phyloP scores from a whole-genome alignment of 2,329 filamentous ascomycete genomes.

The Beauveria australis region DNA sequence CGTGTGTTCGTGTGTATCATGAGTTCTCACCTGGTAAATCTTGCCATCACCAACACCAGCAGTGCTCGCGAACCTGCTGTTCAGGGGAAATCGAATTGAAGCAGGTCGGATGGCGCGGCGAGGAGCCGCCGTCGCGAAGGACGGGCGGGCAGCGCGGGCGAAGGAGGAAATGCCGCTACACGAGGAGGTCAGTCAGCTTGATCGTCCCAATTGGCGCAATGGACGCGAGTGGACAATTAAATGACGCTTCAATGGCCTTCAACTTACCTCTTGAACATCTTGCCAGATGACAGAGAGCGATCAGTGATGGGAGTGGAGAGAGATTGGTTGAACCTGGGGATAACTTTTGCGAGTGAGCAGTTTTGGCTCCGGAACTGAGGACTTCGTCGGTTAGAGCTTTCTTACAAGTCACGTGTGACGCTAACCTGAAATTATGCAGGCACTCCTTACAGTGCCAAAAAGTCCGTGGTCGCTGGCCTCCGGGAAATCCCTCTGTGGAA shows the following conservation, averaged over 20 bases:
- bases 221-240: conserved; percentile 17
- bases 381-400: conserved; percentile 39
- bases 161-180: conserved; percentile 58
- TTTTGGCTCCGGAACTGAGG: conserved; percentile 37
- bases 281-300: conserved; percentile 61
- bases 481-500: conserved; percentile 8
- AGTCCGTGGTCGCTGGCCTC: background rate
- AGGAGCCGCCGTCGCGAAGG: conserved; percentile 48
- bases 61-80: conserved; percentile 52
- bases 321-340: conserved; percentile 42
- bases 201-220: conserved; percentile 36
- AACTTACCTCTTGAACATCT: conserved; percentile 78
- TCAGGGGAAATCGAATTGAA: conserved; percentile 45
- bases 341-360: conserved; percentile 42
- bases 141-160: conserved; percentile 54
- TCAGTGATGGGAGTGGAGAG: conserved; percentile 51
- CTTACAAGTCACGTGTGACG: conserved; percentile 29
- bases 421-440: conserved; percentile 10
- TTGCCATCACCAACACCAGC: conserved; percentile 53
- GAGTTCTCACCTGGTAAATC: conserved; percentile 55
- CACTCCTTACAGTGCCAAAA: conserved; percentile 10
- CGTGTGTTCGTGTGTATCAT: background rate
- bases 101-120: conserved; percentile 51
- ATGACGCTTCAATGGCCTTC: conserved; percentile 20
- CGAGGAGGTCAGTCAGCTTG: conserved; percentile 20